phyloP scores from a whole-genome alignment of 2,329 filamentous ascomycete species.

The Dactylellina drechsleri region DNA sequence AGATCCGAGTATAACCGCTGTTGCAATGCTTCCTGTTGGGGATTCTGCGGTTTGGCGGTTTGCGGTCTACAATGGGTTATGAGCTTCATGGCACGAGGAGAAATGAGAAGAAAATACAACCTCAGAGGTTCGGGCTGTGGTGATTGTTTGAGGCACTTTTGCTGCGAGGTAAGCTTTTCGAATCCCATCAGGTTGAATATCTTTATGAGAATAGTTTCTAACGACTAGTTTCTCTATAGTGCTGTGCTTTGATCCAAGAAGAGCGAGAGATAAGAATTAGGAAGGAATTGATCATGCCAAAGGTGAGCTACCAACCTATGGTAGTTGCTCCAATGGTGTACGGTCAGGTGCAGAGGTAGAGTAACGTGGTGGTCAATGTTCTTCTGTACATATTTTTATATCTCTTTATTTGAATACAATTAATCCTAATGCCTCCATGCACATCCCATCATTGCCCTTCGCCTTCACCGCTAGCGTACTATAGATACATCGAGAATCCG shows the following conservation, averaged over 20 bases:
- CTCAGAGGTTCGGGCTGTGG: conserved; percentile 66
- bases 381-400: conserved; percentile 11
- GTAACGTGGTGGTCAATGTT: not conserved
- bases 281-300: conserved; percentile 16
- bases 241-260: conserved; percentile 70
- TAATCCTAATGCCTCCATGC: no score
- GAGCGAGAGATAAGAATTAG: conserved; percentile 60
- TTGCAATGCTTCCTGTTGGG: conserved; percentile 60
- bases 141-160: conserved; percentile 68
- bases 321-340: conserved; percentile 11
- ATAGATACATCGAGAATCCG: no score
- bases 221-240: conserved; percentile 58
- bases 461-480: no score
- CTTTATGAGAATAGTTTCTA: not conserved
- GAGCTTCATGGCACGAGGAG: conserved; percentile 67
- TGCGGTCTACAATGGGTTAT: conserved; percentile 62
- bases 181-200: not conserved
- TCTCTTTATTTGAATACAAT: not conserved
- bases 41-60: conserved; percentile 59
- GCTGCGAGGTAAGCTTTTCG: conserved; percentile 61
- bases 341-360: not conserved
- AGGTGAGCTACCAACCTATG: conserved; percentile 7
- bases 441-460: no score
- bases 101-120: conserved; percentile 67
- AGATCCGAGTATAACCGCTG: conserved; percentile 28